These are phyloP conservation scores for Corylus heterophylla DNA, from an alignment of 306 rosid genomes.

Conservation along the genomic window DNA sequence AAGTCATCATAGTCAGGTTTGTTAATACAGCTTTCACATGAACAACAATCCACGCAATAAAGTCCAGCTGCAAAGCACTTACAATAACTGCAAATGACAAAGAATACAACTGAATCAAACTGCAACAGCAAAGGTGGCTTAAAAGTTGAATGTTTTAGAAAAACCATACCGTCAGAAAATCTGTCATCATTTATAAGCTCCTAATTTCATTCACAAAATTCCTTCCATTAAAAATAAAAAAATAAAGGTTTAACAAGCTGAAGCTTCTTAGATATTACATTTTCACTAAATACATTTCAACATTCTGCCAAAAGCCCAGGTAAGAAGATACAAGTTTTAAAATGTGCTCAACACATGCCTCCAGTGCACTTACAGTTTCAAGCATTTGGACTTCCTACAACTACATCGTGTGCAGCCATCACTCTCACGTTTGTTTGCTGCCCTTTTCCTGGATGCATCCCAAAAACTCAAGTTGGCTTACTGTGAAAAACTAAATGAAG, in stretches of 20 bases:
- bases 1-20: slow-evolving; percentile 10
- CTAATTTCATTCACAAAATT: background rate
- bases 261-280: background rate
- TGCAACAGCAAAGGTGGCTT: background rate
- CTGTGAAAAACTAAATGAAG: background rate
- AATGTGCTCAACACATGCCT: background rate
- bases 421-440: slow-evolving; percentile 1
- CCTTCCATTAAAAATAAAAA: background rate
- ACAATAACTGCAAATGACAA: slow-evolving; percentile 40
- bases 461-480: background rate
- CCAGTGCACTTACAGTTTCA: slow-evolving; percentile 40
- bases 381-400: slow-evolving; percentile 39
- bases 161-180: background rate
- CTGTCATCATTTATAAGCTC: background rate
- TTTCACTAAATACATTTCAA: background rate
- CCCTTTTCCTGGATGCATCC: slow-evolving; percentile 19
- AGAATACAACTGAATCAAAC: slow-evolving; percentile 14
- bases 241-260: background rate
- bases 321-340: background rate
- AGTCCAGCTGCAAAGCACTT: slow-evolving; percentile 33
- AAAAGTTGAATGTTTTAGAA: background rate
- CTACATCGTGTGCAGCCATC: slow-evolving; percentile 26
- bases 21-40: slow-evolving; percentile 35
- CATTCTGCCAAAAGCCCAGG: background rate
- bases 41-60: slow-evolving; percentile 29